Conservation (phyloP, 2,329 filamentous ascomycete species). For the Huntiella savannae region DNA sequence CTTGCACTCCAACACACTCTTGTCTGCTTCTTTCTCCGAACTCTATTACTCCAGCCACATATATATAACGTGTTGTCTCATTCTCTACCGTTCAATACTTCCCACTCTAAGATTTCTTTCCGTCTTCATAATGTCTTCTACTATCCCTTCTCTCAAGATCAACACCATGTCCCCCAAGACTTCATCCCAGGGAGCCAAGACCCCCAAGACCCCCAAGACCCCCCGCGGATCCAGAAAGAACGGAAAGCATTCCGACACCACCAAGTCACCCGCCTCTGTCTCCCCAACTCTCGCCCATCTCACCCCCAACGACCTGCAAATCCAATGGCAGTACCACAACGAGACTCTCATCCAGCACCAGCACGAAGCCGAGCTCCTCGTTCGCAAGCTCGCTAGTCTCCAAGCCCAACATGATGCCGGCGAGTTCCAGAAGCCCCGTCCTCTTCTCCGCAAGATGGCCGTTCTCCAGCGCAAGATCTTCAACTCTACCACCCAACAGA, state of each 20-base stretch:
- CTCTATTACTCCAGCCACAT: no score
- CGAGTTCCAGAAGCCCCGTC: conserved; percentile 1
- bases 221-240: not conserved
- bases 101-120: not conserved
- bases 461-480: conserved; percentile 6
- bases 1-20: no score
- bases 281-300: conserved; percentile 5
- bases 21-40: no score
- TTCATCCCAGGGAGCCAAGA: no score
- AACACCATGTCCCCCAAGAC: not conserved
- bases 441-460: conserved; percentile 8
- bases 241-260: not conserved
- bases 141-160: not conserved
- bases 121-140: not conserved
- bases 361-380: conserved; percentile 3
- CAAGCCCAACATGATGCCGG: conserved; percentile 7
- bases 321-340: conserved; percentile 10
- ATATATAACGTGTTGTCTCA: no score
- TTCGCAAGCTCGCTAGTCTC: conserved; percentile 8
- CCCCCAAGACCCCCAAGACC: not conserved
- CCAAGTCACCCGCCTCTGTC: not conserved
- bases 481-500: conserved; percentile 6
- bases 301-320: not conserved
- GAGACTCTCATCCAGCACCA: conserved; percentile 5
- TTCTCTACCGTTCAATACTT: not conserved